Evolutionary conservation across 2,329 filamentous ascomycete genomes (phyloP), one percentile per base, ranked within the genome.

Genomic region (Fusarium duplospermum): DNA sequence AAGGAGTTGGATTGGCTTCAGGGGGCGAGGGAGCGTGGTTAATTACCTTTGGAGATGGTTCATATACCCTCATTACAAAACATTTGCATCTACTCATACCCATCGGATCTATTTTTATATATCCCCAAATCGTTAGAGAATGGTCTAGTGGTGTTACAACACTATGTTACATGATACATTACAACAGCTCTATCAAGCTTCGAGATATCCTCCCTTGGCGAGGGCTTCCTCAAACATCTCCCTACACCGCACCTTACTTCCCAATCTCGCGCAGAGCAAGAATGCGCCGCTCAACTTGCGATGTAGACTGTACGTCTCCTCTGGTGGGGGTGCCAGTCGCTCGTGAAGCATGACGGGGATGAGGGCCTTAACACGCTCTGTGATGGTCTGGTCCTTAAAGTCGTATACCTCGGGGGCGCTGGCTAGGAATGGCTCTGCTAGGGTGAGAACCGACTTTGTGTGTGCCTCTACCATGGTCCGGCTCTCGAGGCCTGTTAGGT

Each of bases 221-320:
- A 90, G 72, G 38, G 85, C 92, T 45, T 89, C 83, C 66, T 88
- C 87, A 81, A 99, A 99, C 84, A 99, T 84, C 68, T 93, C 91
- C 72, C 93, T 90, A 77, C 96, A 98, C 66, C 87, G 87, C 4
- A 99, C 95, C 73, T 90, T 89, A 81, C 94, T 98, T 4, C 94
- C 95, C 69, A 99, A 82, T 74, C 91, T 89, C 0, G 96, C 95
- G 82, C 96, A 99, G 20, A 99, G 87, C 79, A 99, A 83, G 81
- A 99, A 99, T 0, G 96, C 97, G 0, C 96, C 96, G 81, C 95
- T 98, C 64, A 99, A 85, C 85, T 99, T 99, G 70, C 96, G 90
- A 83, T 99, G 96, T 78, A 99, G 84, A 81, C 93, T 96, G 81
- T 99, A 99, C 62, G 96, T 99, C 87, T 99, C 96, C 84, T 99